Evolutionary conservation across 768 basidiomycete genomes (phyloP).

Genomic region (Amanita pseudoporphyria): DNA sequence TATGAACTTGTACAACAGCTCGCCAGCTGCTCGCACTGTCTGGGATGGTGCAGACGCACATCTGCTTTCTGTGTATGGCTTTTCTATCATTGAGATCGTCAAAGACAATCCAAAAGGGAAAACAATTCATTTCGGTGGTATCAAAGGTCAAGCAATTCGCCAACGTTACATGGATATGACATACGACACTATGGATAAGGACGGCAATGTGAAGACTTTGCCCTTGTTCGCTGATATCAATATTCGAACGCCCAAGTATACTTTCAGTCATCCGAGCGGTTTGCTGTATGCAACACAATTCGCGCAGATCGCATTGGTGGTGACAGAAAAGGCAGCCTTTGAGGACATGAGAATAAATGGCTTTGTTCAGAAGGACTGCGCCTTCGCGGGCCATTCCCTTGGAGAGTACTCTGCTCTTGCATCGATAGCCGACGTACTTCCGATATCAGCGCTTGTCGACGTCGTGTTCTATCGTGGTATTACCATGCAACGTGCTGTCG

Average conservation of each 20-base stretch:
- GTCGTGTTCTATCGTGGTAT: constrained; percentile 99
- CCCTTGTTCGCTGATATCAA: constrained; percentile 96
- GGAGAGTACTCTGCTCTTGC: constrained; percentile 99
- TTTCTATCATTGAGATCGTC: constrained; percentile 98
- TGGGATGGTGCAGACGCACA: constrained; percentile 97
- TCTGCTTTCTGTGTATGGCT: constrained; percentile 90
- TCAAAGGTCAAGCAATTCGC: constrained; percentile 97
- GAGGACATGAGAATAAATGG: constrained; percentile 98
- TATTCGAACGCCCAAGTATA: constrained; percentile 89
- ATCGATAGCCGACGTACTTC: constrained; percentile 93
- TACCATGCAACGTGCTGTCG: constrained; percentile 99
- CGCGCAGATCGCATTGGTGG: constrained; percentile 96
- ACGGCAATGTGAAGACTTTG: constrained; percentile 91
- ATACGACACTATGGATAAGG: constrained; percentile 95
- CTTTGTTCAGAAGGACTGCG: constrained; percentile 83
- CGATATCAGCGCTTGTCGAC: constrained; percentile 91
- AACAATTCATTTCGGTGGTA: constrained; percentile 98
- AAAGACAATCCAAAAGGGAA: constrained; percentile 98
- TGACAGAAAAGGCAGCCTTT: constrained; percentile 96
- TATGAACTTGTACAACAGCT: constrained; percentile 93
- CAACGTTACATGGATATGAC: constrained; percentile 99
- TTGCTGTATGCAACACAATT: constrained; percentile 97
- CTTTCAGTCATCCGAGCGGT: constrained; percentile 95
- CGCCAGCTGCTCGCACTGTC: constrained; percentile 89
- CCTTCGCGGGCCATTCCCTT: constrained; percentile 96